Base-by-base conservation (phyloP, 371 early-diverging fungal genomes). In the Syncephalastrum sp. region DNA sequence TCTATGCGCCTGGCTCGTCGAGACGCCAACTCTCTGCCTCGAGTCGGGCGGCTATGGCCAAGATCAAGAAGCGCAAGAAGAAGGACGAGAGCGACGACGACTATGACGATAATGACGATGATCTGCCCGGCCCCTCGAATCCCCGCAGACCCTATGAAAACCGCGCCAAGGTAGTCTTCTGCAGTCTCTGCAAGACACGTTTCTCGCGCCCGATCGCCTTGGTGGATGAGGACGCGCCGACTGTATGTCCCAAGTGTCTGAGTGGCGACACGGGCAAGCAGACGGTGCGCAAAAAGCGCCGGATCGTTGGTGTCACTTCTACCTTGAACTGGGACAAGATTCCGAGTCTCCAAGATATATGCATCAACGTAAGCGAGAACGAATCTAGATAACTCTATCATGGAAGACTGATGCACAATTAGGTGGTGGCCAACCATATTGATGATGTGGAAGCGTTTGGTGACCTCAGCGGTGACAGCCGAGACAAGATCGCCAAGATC, bases 401-500 rank as follows among this genome's bases (percentile, higher is more conserved):
- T 15, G 17, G 12, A 38, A 17, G 16, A 13, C 49, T 23, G 5
- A 42, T 7, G 43, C 21, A 10, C 10, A 17, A n/a, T 47, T 49
- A 88, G 75, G 66, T 84, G 23, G 81, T 93, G 51, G 90, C 86
- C 4, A 70, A 77, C 46, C 76, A 87, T 55, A 86, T 94, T 50
- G 89, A 91, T 45, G 81, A 84, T 59, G 88, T 96, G 0, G 92
- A 92, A 47, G 82, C 80, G 5, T 84, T 95, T 67, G 94, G 93
- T 19, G 89, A 90, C 48, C 85, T 95, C 19, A 76, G 90, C 15
- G 74, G 72, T 4, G 61, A 76, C 17, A 87, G 83, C 57, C 72
- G 90, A 76, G 81, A 85, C 58, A 82, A 84, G 64, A 82, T 96
- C 21, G 82, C 89, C 51, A 86, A 82, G 53, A 92, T 96, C 54